Base-by-base conservation (phyloP, 2,329 filamentous ascomycete species). In the Penicillium sp. region DNA sequence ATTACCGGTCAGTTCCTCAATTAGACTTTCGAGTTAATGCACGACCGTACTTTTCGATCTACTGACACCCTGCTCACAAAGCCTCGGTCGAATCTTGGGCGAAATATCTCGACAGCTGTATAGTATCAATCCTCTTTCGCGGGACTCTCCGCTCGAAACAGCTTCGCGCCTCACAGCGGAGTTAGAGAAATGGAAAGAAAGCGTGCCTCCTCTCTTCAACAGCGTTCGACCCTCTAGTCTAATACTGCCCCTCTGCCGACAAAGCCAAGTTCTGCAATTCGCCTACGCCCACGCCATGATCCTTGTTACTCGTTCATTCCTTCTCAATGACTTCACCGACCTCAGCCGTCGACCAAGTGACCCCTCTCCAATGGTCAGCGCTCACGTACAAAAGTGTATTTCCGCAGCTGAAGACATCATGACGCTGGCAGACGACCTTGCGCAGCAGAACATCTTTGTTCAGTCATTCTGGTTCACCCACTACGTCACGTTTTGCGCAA, bases 61-160 rank as follows among this genome's bases (percentile, higher is more conserved):
- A 38, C 52, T 53, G 42, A 49, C 5, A 28, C 30, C 19, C 10
- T 13, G 19, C 28, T 16, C 14, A 11, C 33, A 26, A 53, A 76
- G 78, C 35, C 82, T 85, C 13, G 84, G 83, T 33, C 79, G 83
- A 55, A 80, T 85, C n/a, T 57, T 81, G 75, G 40, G 72, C 79
- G 42, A 78, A 80, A 55, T 82, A 73, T 67, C 84, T 79, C 68
- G 81, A 73, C 49, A 82, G 73, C 70, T 79, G 55, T 77, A 77
- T 55, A 75, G 75, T 1, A 72, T 76, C 19, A 76, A 72, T 26
- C 68, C 73, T 11, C 63, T 65, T 14, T 70, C 70, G 14, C 68
- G 69, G 26, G 69, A 72, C 48, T 69, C 72, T 1, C 70, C 74
- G 0, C 63, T 76, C 1, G 73, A 76, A 55, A 72, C 70, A 8